These are phyloP conservation scores for Coemansia sp. DNA, from an alignment of 192 early-diverging fungal genomes.

Conservation along the genomic window DNA sequence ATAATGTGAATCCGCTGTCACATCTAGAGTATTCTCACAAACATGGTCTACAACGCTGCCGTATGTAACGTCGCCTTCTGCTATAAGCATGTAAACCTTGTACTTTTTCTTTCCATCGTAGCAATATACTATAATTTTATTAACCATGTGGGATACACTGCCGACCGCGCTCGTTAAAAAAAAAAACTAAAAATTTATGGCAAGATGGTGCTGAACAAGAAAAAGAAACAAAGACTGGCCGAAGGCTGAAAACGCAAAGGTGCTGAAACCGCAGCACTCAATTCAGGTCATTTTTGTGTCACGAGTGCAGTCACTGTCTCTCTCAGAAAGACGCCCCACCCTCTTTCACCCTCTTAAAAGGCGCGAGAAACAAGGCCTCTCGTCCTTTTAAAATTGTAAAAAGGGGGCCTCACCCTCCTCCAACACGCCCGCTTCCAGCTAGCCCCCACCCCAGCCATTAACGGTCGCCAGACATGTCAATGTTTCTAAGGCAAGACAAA, in stretches of 20 bases:
- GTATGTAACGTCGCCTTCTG: not conserved
- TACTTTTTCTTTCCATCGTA: not conserved
- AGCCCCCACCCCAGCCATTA: too few relatives aligned
- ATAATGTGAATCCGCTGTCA: not conserved
- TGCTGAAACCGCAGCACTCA: not conserved
- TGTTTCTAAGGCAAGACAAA: too few relatives aligned
- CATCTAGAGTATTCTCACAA: not conserved
- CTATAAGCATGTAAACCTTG: not conserved
- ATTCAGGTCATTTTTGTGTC: not conserved
- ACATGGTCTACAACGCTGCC: not conserved
- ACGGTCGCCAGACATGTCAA: too few relatives aligned
- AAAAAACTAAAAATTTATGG: not conserved
- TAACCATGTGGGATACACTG: not conserved
- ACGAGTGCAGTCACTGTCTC: not conserved
- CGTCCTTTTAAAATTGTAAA: too few relatives aligned
- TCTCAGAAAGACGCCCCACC: not conserved
- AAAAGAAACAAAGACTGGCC: not conserved
- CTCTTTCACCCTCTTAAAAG: not conserved
- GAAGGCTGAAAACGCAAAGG: not conserved
- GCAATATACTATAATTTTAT: not conserved
- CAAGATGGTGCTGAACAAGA: not conserved
- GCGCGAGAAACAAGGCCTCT: not conserved
- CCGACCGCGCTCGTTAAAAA: not conserved
- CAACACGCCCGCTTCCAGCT: too few relatives aligned
- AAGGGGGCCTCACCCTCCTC: too few relatives aligned